A percentile compares a stretch with the other conserved stretches of the same genome.
These are phyloP conservation scores for Juglanconis juglandina DNA, from an alignment of 2,329 filamentous ascomycete genomes.

Conservation along the genomic window DNA sequence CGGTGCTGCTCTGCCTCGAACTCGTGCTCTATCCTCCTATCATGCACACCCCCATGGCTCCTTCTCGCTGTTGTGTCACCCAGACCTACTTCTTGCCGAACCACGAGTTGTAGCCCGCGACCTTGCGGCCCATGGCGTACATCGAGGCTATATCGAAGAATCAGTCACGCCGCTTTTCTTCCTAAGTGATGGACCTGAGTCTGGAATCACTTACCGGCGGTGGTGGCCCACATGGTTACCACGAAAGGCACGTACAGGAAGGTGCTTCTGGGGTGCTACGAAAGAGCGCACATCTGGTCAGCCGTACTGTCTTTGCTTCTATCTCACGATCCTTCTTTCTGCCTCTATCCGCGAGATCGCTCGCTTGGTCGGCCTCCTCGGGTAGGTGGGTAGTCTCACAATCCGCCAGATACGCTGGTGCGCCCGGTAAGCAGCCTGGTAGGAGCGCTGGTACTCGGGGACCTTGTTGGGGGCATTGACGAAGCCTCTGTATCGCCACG, in stretches of 20 bases:
- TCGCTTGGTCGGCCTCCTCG: neutral
- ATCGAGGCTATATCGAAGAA: slow-evolving; percentile 43
- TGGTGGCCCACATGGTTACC: slow-evolving; percentile 58
- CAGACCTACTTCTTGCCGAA: slow-evolving; percentile 52
- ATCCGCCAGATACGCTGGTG: slow-evolving; percentile 74
- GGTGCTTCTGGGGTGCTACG: slow-evolving; percentile 62
- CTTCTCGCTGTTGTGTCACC: neutral
- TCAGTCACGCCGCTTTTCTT: slow-evolving; percentile 20
- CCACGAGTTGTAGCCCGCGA: slow-evolving; percentile 77
- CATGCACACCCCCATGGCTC: neutral
- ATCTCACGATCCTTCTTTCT: neutral
- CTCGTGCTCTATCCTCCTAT: slow-evolving; percentile 8
- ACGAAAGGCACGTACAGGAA: slow-evolving; percentile 67
- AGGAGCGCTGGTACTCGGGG: slow-evolving; percentile 69
- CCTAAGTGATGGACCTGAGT: neutral
- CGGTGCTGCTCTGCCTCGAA: slow-evolving; percentile 10
- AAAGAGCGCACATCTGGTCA: slow-evolving; percentile 26
- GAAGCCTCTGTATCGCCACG: slow-evolving; percentile 37
- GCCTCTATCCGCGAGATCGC: neutral
- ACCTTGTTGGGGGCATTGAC: slow-evolving; percentile 75
- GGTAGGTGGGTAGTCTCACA: slow-evolving; percentile 48
- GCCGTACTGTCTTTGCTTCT: slow-evolving; percentile 1
- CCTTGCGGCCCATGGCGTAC: slow-evolving; percentile 72
- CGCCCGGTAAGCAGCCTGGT: slow-evolving; percentile 68
- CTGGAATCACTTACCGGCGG: slow-evolving; percentile 51